These are phyloP conservation scores for Colletotrichum endophyticum DNA, from an alignment of 2,329 filamentous ascomycete species.

Conservation along the genomic window DNA sequence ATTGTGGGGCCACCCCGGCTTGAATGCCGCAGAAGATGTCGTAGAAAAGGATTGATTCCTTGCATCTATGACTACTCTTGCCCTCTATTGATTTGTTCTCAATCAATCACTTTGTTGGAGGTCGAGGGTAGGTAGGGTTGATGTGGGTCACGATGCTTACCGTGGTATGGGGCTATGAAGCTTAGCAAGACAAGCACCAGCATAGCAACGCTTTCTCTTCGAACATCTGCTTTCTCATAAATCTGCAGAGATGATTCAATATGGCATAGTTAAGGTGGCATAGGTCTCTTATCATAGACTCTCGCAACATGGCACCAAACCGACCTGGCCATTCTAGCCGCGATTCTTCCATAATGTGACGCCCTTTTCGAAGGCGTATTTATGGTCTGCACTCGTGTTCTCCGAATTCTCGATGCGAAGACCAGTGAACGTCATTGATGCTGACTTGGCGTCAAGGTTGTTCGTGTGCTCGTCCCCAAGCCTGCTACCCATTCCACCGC, in stretches of 20 bases:
- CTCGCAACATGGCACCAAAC: neutral
- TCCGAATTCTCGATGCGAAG: neutral
- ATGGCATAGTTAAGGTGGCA: fast-evolving
- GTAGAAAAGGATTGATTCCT: fast-evolving
- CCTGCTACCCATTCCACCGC: neutral
- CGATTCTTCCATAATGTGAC: neutral
- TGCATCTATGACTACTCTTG: fast-evolving
- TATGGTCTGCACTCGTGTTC: neutral
- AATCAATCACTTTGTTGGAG: neutral
- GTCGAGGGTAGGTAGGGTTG: fast-evolving
- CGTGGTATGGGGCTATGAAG: neutral
- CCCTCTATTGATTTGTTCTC: fast-evolving
- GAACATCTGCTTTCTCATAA: neutral
- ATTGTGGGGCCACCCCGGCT: neutral
- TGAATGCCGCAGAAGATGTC: neutral
- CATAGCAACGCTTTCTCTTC: neutral
- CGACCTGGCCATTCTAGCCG: neutral
- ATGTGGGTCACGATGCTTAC: neutral
- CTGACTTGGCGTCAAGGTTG: neutral
- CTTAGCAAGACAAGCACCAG: neutral
- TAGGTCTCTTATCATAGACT: fast-evolving
- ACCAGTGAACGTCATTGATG: neutral
- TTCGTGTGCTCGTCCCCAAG: neutral
- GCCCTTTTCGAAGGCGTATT: neutral
- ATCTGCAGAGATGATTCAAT: neutral